phyloP scores from a whole-genome alignment of 2,329 filamentous ascomycete genomes.

The Rhinocladiella mackenziei region DNA sequence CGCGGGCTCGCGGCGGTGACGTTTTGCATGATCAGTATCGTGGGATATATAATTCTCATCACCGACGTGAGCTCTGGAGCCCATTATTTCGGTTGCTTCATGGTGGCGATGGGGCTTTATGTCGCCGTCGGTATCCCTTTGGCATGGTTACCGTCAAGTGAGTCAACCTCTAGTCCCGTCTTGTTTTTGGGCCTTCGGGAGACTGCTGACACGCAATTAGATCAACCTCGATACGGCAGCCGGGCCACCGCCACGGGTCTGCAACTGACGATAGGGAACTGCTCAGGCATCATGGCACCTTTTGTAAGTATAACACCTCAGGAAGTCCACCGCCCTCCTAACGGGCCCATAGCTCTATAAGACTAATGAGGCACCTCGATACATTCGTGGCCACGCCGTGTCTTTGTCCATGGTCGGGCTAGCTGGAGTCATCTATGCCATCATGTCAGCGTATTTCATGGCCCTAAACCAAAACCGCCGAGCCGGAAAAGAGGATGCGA shows the following conservation, averaged over 20 bases:
- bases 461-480: conserved; percentile 44
- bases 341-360: conserved; percentile 34
- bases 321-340: not conserved
- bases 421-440: conserved; percentile 50
- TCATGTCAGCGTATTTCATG: conserved; percentile 54
- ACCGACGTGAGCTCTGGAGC: conserved; percentile 57
- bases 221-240: conserved; percentile 71
- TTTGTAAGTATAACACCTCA: conserved; percentile 50
- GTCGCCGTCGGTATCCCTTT: conserved; percentile 53
- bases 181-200: conserved; percentile 30
- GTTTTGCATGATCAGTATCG: conserved; percentile 59
- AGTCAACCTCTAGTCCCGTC: conserved; percentile 2
- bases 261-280: conserved; percentile 54
- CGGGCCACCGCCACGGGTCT: conserved; percentile 64
- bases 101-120: conserved; percentile 72
- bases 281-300: conserved; percentile 67
- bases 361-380: conserved; percentile 52
- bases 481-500: conserved; percentile 38
- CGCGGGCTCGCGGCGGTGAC: conserved; percentile 62
- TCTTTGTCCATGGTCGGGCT: conserved; percentile 57
- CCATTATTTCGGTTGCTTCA: conserved; percentile 71
- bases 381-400: conserved; percentile 58
- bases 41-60: conserved; percentile 67
- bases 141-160: conserved; percentile 46
- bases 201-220: conserved; percentile 57